Evolutionary conservation across 305 asterid species (phyloP).

Genomic region (Fraxinus sp.): DNA sequence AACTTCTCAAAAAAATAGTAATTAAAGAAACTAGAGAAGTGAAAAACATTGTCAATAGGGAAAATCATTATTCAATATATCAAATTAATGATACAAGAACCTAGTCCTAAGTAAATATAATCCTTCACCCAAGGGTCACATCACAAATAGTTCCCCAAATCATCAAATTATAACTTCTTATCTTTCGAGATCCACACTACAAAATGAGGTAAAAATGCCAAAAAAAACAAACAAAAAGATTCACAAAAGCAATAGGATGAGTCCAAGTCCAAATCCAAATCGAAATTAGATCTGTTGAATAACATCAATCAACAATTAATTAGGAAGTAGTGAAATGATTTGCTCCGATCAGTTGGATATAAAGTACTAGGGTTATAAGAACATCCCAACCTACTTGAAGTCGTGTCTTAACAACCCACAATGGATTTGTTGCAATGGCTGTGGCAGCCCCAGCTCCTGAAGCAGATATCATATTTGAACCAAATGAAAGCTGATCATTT

Average conservation of each 20-base stretch:
- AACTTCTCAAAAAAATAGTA: slow-evolving; percentile 13
- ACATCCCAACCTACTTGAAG: slow-evolving; percentile 70
- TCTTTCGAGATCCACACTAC: background rate
- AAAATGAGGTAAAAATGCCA: background rate
- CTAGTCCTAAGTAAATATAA: background rate
- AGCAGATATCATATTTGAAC: slow-evolving; percentile 86
- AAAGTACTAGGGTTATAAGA: slow-evolving; percentile 7
- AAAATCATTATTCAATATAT: background rate
- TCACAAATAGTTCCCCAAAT: background rate
- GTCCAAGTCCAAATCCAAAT: too few species aligned
- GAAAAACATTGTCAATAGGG: background rate
- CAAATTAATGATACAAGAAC: background rate
- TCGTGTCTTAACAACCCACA: slow-evolving; percentile 95
- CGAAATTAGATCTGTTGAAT: background rate
- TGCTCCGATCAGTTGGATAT: background rate
- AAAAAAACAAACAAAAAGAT: background rate
- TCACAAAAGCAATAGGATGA: background rate
- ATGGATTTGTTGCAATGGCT: slow-evolving; percentile 69
- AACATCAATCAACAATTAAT: background rate
- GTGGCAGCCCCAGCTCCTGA: slow-evolving; percentile 96
- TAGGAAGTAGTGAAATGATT: slow-evolving; percentile 11
- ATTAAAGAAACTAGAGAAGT: slow-evolving; percentile 8
- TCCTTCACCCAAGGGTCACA: background rate
- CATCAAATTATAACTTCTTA: background rate
- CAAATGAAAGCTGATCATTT: slow-evolving; percentile 56